Evolutionary conservation across 176 grass and related monocot genomes (phyloP), one percentile per base, ranked within the genome.

Genomic region (Melocanna baccifera): DNA sequence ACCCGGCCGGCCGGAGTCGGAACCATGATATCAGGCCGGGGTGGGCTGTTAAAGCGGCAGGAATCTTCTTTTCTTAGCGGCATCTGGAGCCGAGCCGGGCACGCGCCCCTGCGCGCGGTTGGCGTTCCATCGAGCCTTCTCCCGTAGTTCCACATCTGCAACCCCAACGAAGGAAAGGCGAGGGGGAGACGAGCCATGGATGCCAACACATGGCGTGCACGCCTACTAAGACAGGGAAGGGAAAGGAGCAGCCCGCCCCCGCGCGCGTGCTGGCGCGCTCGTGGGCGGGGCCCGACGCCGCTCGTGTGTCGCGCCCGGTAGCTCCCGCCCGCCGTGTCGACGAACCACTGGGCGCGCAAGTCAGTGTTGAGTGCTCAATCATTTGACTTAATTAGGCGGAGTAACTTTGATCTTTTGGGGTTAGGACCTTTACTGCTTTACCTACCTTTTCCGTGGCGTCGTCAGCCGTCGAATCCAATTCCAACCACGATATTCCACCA

Each of bases 251-350:
- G 50, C 50, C 41, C 70, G 2, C 37, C 69, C n/a, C 19, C 59
- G 62, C 25, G 62, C 48, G 74, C 83, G 74, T 69, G 83, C 50
- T 48, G 32, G 82, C 3, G n/a, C 1, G 23, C 42, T 64, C 76
- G 8, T n/a, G 65, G 2, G 51, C 37, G 69, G 69, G 68, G 59
- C 20, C 48, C 19, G 63, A 40, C 63, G 51, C 78, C 83, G 53
- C 28, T 79, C 67, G 22, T 52, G 65, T 78, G 84, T 78, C 85
- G 69, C 47, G 47, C n/a, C 63, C 19, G 46, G 73, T 7, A 48
- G 67, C 37, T 22, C 42, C 16, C 41, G 25, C 16, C 69, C 13
- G 25, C 37, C 50, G 62, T 82, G 79, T 69, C 41, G 41, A 76
- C 7, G 30, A 26, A 28, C 51, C 50, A 68, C 61, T 87, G 62